phyloP scores from a whole-genome alignment of 2,329 filamentous ascomycete genomes.

The Acarospora socialis region DNA sequence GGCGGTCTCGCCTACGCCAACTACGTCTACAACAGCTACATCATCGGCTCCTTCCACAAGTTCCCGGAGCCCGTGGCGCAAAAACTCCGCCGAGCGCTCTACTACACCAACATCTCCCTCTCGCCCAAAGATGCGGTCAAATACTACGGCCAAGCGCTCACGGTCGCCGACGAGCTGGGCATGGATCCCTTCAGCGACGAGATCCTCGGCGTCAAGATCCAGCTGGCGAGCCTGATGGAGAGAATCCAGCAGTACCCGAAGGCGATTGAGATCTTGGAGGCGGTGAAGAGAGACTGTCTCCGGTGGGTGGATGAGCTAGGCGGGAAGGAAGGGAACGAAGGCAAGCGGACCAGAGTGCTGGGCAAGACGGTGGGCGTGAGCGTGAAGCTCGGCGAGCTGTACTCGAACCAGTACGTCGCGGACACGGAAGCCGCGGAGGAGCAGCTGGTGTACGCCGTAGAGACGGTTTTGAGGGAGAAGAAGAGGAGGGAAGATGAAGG shows the following conservation, averaged over 20 bases:
- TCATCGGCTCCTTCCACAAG: conserved; percentile 27
- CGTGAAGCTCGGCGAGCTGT: conserved; percentile 75
- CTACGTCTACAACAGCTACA: conserved; percentile 29
- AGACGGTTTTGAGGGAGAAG: conserved; percentile 62
- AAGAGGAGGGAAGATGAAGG: conserved; percentile 52
- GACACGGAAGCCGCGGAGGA: conserved; percentile 62
- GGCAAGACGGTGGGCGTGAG: conserved; percentile 61
- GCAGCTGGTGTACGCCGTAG: conserved; percentile 64
- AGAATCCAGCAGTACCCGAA: conserved; percentile 55
- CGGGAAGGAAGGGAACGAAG: conserved; percentile 19
- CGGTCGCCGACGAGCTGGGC: conserved; percentile 54
- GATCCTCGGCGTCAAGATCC: conserved; percentile 75
- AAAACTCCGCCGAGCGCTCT: conserved; percentile 69
- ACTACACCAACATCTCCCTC: conserved; percentile 64
- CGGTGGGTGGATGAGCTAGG: conserved; percentile 27
- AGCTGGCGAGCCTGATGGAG: conserved; percentile 67
- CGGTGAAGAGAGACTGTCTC: conserved; percentile 55
- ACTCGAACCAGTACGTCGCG: conserved; percentile 60
- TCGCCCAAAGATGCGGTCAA: conserved; percentile 66
- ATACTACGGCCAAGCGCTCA: conserved; percentile 68
- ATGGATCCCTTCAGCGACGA: conserved; percentile 88
- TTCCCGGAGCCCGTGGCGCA: conserved; percentile 32
- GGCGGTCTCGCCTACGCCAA: conserved; percentile 27
- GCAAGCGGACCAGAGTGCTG: conserved; percentile 50
- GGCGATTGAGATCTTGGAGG: conserved; percentile 64